Evolutionary conservation across 139 green algal genomes (phyloP).

Genomic region (Picochlorum sp.): DNA sequence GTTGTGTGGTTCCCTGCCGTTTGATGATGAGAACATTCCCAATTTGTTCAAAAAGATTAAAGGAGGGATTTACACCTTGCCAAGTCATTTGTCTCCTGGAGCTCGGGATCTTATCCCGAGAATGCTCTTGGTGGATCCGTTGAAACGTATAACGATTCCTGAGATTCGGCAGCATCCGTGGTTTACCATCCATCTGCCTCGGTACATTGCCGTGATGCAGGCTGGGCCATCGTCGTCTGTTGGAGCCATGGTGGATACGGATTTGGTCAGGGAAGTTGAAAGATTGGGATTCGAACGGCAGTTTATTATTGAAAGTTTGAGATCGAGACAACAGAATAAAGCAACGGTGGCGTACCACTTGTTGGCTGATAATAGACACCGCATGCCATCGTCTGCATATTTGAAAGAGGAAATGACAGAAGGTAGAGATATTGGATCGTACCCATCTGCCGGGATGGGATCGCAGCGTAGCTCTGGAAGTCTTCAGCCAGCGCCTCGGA

Average conservation of each 20-base stretch:
- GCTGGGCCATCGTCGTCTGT: conserved; percentile 44
- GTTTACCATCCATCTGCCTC: conserved; percentile 88
- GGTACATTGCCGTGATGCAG: conserved; percentile 92
- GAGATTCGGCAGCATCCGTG: conserved; percentile 94
- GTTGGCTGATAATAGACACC: conserved; percentile 70
- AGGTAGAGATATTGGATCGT: neutral
- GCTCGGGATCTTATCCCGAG: conserved; percentile 94
- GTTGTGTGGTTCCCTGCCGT: conserved; percentile 94
- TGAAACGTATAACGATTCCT: conserved; percentile 98
- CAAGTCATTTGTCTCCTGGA: conserved; percentile 82
- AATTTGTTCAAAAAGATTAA: conserved; percentile 99
- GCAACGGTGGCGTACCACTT: conserved; percentile 97
- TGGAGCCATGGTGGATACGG: conserved; percentile 44
- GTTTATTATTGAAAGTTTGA: conserved; percentile 57
- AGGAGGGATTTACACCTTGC: conserved; percentile 92
- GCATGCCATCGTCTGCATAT: conserved; percentile 49
- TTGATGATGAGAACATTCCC: conserved; percentile 99
- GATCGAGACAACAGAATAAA: conserved; percentile 73
- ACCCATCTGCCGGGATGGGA: conserved; percentile 4
- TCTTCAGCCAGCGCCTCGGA: conserved; percentile 29
- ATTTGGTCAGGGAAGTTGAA: conserved; percentile 77
- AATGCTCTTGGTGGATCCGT: conserved; percentile 97
- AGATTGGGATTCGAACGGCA: conserved; percentile 77
- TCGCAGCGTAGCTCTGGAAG: conserved; percentile 7
- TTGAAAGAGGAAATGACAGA: conserved; percentile 56